A percentile compares a stretch with the other conserved stretches of the same genome.
Conservation (phyloP, 495 filamentous ascomycete genomes). For the Pyronema omphalodes region DNA sequence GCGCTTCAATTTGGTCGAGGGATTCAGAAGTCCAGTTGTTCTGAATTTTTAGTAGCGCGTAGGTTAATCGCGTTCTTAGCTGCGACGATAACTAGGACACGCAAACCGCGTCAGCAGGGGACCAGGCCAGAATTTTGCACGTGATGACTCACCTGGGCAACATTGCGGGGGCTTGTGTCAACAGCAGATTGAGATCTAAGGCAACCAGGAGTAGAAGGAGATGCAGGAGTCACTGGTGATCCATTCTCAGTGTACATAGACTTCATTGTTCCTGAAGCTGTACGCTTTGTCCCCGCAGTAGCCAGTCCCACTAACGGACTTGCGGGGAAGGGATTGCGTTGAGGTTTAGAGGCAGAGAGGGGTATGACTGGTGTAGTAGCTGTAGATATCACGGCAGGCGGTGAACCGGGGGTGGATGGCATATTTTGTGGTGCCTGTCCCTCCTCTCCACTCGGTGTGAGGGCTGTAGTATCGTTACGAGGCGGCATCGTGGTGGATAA, state of each 20-base stretch:
- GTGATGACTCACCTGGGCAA: constrained; percentile 21
- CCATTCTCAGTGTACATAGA: constrained; percentile 17
- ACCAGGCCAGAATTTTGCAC: constrained; percentile 6
- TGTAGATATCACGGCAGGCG: constrained; percentile 16
- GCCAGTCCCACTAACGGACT: constrained; percentile 19
- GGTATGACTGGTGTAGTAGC: constrained; percentile 19
- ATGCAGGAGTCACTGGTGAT: constrained; percentile 17
- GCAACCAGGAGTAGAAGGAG: constrained; percentile 9
- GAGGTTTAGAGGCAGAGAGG: constrained; percentile 17
- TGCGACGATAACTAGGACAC: constrained; percentile 40
- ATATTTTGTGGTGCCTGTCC: neutral
- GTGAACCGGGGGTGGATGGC: constrained; percentile 11
- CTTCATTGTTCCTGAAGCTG: constrained; percentile 21
- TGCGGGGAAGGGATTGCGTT: constrained; percentile 17
- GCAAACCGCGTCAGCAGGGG: constrained; percentile 17
- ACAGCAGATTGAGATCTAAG: constrained; percentile 17
- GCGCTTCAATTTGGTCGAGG: constrained; percentile 34
- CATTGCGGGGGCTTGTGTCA: constrained; percentile 21
- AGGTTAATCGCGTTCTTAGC: constrained; percentile 47
- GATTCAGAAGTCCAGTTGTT: constrained; percentile 43
- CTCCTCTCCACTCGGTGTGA: neutral
- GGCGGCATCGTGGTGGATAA: neutral
- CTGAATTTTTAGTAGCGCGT: constrained; percentile 54
- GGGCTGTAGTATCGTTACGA: neutral
- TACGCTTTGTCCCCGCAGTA: constrained; percentile 18